Conservation (phyloP, 2,329 filamentous ascomycete genomes). For the Westerdykella sp. region DNA sequence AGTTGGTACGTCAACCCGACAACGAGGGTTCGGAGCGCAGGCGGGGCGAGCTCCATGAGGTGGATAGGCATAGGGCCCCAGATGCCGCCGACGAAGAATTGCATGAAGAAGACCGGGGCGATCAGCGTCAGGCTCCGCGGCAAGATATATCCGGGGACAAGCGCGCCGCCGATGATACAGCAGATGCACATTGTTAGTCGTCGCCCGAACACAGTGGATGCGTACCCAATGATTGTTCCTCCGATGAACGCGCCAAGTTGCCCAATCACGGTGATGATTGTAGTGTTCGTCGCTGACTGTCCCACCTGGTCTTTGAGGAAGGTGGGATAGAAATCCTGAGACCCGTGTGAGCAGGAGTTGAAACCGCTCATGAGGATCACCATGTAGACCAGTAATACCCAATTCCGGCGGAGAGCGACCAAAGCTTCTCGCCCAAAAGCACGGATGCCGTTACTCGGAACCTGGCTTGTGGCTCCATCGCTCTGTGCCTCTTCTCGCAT, state of each 20-base stretch:
- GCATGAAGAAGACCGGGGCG: conserved; percentile 74
- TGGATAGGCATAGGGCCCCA: conserved; percentile 55
- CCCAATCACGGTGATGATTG: too few species aligned
- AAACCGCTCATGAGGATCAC: too few species aligned
- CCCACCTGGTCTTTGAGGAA: too few species aligned
- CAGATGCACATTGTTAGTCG: conserved; percentile 45
- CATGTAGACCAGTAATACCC: too few species aligned
- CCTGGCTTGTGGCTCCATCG: too few species aligned
- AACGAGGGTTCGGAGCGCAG: conserved; percentile 66
- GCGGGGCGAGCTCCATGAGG: conserved; percentile 69
- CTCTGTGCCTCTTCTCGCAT: too few species aligned
- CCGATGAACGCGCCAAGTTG: conserved; percentile 43
- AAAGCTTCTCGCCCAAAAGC: too few species aligned
- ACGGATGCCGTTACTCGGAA: too few species aligned
- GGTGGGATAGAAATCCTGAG: too few species aligned
- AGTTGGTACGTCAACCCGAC: conserved; percentile 71
- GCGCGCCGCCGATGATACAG: conserved; percentile 60
- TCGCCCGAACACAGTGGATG: conserved; percentile 43
- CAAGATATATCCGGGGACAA: conserved; percentile 81
- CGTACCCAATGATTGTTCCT: conserved; percentile 43
- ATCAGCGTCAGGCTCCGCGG: conserved; percentile 58
- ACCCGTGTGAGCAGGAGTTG: too few species aligned
- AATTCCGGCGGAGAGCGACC: too few species aligned
- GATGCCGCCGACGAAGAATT: conserved; percentile 43
- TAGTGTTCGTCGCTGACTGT: too few species aligned